phyloP scores from a whole-genome alignment of 2,329 filamentous ascomycete genomes.

The Cladosporium sp. region DNA sequence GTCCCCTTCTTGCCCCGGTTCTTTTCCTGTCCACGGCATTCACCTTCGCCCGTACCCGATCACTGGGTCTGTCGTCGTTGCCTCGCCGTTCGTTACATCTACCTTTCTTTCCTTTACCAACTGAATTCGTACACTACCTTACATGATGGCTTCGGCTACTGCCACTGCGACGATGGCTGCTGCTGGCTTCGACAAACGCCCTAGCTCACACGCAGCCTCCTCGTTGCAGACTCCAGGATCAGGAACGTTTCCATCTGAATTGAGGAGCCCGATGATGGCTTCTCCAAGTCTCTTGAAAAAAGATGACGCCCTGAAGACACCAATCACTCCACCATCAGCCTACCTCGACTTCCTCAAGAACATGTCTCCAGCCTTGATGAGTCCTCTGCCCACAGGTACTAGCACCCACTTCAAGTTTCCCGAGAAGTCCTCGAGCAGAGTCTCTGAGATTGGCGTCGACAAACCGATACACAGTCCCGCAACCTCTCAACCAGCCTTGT shows the following conservation, averaged over 20 bases:
- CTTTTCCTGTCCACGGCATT: slow-evolving; percentile 6
- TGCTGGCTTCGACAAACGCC: slow-evolving; percentile 37
- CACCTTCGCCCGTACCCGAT: slow-evolving; percentile 1
- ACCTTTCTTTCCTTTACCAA: neutral
- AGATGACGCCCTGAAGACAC: slow-evolving; percentile 67
- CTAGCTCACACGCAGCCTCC: slow-evolving; percentile 26
- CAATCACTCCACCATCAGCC: slow-evolving; percentile 83
- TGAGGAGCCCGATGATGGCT: slow-evolving; percentile 62
- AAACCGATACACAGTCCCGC: slow-evolving; percentile 27
- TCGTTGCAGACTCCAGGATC: slow-evolving; percentile 55
- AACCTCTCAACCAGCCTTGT: slow-evolving; percentile 31
- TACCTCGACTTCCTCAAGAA: slow-evolving; percentile 92
- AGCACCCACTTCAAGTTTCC: slow-evolving; percentile 48
- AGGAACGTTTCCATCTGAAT: slow-evolving; percentile 52
- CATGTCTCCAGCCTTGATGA: slow-evolving; percentile 66
- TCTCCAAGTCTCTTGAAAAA: slow-evolving; percentile 63
- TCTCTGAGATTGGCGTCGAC: slow-evolving; percentile 29
- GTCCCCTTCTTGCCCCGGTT: slow-evolving; percentile 8
- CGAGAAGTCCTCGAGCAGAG: slow-evolving; percentile 33
- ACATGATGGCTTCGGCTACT: slow-evolving; percentile 11
- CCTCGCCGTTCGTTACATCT: neutral
- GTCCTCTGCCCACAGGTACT: slow-evolving; percentile 58
- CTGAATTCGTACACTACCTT: neutral
- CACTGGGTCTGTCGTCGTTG: slow-evolving; percentile 1
- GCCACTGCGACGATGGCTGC: slow-evolving; percentile 32